phyloP scores from a whole-genome alignment of 768 basidiomycete genomes.

The Galerina sulciceps region DNA sequence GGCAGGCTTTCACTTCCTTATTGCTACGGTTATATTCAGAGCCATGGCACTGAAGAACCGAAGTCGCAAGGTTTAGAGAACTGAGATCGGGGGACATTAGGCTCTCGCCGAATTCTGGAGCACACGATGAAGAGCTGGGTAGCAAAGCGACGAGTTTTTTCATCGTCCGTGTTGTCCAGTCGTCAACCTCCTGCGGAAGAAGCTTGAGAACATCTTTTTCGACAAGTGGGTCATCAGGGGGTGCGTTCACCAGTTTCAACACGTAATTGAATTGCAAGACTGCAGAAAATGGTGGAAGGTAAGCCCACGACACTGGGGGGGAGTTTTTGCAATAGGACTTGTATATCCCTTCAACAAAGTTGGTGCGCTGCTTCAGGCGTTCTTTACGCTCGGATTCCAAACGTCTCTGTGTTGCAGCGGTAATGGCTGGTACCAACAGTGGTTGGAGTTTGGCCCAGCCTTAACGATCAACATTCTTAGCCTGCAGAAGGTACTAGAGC shows the following conservation, averaged over 20 bases:
- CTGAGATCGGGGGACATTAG: neutral
- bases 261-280: neutral
- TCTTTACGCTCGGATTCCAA: neutral
- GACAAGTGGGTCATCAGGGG: neutral
- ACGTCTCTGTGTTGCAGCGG: neutral
- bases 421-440: neutral
- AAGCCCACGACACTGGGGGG: neutral
- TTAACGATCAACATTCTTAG: neutral
- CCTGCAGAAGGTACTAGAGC: neutral
- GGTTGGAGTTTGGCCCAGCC: neutral
- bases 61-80: constrained; percentile 19
- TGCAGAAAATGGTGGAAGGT: neutral
- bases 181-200: constrained; percentile 16
- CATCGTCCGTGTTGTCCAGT: constrained; percentile 19
- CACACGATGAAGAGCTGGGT: neutral
- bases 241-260: neutral
- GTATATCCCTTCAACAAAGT: neutral
- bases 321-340: neutral
- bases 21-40: neutral
- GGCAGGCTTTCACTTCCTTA: no score
- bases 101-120: neutral
- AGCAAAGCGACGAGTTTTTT: constrained; percentile 17
- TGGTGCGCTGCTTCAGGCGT: neutral
- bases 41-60: constrained; percentile 24
- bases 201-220: neutral